Conservation (phyloP, 306 rosid species). For the Prinsepia uniflora region DNA sequence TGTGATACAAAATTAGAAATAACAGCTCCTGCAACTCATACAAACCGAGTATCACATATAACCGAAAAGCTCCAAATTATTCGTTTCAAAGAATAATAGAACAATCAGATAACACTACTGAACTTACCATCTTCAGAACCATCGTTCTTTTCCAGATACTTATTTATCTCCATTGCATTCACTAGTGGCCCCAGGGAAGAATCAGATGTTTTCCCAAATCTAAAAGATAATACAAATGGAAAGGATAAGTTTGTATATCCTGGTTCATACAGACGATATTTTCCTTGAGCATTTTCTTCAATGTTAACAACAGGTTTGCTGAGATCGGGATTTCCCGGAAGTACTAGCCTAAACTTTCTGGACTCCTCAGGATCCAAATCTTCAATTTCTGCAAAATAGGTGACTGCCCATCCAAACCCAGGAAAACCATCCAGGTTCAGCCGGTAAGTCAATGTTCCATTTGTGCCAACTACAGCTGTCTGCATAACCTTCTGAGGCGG, state of each 20-base stretch:
- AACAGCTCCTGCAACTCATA: constrained; percentile 50
- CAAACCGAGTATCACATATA: constrained; percentile 32
- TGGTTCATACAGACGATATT: constrained; percentile 86
- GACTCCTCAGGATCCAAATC: constrained; percentile 59
- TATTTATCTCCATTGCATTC: constrained; percentile 92
- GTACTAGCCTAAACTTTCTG: constrained; percentile 83
- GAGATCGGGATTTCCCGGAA: constrained; percentile 61
- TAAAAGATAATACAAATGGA: constrained; percentile 77
- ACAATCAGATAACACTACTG: constrained; percentile 7
- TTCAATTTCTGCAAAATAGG: constrained; percentile 95
- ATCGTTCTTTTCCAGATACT: constrained; percentile 65
- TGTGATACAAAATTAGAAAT: constrained; percentile 55
- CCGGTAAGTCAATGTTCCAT: constrained; percentile 85
- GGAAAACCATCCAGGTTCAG: constrained; percentile 93
- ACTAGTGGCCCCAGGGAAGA: constrained; percentile 83
- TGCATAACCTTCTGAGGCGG: constrained; percentile 95
- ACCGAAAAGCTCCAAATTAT: constrained; percentile 7
- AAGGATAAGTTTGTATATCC: constrained; percentile 70
- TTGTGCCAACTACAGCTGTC: constrained; percentile 87
- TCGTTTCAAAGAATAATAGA: constrained; percentile 5
- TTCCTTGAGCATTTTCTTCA: constrained; percentile 89
- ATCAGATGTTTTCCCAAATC: constrained; percentile 73
- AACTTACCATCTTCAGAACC: constrained; percentile 82
- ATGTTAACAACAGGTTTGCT: constrained; percentile 83
- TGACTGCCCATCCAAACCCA: constrained; percentile 71